phyloP scores from a whole-genome alignment of 768 basidiomycete species.

The Ramaria sp. region DNA sequence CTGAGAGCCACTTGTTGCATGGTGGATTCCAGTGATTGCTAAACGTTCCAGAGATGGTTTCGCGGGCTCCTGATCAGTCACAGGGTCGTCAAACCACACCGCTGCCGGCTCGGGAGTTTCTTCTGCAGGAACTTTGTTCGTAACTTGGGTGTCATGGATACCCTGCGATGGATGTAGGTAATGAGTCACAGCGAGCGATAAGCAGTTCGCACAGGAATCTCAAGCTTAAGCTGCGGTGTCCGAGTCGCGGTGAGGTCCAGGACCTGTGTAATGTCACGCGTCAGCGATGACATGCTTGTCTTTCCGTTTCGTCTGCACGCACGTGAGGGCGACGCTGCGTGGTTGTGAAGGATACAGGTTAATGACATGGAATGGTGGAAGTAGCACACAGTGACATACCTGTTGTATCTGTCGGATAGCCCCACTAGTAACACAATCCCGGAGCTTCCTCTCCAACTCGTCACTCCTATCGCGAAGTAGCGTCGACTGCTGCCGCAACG shows the following conservation, averaged over 20 bases:
- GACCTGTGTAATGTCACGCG: too few species aligned
- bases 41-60: background rate
- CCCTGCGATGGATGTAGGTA: too few species aligned
- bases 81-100: constrained; percentile 3
- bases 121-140: background rate
- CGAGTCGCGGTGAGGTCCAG: too few species aligned
- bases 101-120: background rate
- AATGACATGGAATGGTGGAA: background rate
- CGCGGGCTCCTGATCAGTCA: background rate
- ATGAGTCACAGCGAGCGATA: too few species aligned
- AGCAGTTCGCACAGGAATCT: too few species aligned
- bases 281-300: background rate
- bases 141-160: background rate
- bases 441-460: constrained; percentile 5
- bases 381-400: background rate
- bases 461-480: constrained; percentile 1
- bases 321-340: too few species aligned
- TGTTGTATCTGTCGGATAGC: background rate
- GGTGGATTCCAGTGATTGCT: background rate
- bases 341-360: background rate
- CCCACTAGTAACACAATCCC: background rate
- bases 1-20: background rate
- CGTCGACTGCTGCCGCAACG: constrained; percentile 1
- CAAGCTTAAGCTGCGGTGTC: too few species aligned
- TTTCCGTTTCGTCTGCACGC: background rate